These are phyloP conservation scores for Lipomyces yamadae DNA, from an alignment of 805 yeast species.

Conservation along the genomic window DNA sequence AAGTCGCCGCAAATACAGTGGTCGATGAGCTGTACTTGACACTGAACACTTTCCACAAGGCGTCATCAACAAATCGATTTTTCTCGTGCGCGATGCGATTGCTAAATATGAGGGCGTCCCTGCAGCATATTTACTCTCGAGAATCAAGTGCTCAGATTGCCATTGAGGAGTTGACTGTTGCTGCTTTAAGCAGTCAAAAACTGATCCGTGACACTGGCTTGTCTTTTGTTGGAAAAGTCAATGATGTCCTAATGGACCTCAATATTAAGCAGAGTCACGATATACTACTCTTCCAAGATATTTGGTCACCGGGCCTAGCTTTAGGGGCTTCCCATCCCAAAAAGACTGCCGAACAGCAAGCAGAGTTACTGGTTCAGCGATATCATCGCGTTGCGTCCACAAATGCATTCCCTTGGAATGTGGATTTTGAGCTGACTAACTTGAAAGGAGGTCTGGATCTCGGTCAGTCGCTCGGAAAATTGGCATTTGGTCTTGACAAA, in stretches of 20 bases:
- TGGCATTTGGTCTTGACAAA: constrained; percentile 59
- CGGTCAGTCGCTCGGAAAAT: constrained; percentile 80
- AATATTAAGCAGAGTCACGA: constrained; percentile 88
- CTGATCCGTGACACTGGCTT: constrained; percentile 19
- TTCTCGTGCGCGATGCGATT: constrained; percentile 56
- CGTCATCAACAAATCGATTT: constrained; percentile 43
- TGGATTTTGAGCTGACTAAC: constrained; percentile 61
- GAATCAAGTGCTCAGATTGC: constrained; percentile 78
- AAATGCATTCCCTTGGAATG: constrained; percentile 73
- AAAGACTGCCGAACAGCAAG: constrained; percentile 27
- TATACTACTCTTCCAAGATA: constrained; percentile 75
- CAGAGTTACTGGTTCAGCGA: constrained; percentile 44
- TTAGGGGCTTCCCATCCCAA: constrained; percentile 7
- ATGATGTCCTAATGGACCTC: constrained; percentile 63
- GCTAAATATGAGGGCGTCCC: constrained; percentile 64
- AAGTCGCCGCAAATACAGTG: constrained; percentile 83
- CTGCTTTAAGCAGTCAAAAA: constrained; percentile 22
- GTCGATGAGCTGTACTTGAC: constrained; percentile 68
- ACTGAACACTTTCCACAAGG: constrained; percentile 54
- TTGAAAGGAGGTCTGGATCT: constrained; percentile 67
- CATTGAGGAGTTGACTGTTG: constrained; percentile 52
- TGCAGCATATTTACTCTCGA: constrained; percentile 90
- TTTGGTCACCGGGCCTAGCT: constrained; percentile 68
- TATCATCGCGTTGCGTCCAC: constrained; percentile 65
- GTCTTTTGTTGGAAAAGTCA: constrained; percentile 53